Base-by-base conservation (phyloP, 352 stramenopile genomes). In the Phytophthora megakarya region DNA sequence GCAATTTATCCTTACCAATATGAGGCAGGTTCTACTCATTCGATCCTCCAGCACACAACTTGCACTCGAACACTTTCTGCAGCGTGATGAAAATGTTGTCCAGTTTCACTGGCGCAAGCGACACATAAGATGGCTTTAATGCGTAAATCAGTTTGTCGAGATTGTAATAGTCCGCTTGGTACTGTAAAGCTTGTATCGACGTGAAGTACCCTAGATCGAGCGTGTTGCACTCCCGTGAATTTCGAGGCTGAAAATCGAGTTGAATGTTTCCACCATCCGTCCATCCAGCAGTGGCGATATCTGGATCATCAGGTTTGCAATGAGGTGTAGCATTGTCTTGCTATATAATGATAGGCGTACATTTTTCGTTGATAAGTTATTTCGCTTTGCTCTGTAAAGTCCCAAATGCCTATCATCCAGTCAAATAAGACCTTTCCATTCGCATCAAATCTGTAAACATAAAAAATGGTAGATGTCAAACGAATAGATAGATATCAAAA, bases 351-450 rank as follows among this genome's bases (percentile, higher is more conserved):
- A 25, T 23, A 21, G 15, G 37, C 13, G 11, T 21, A 5, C 37
- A 15, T 10, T 43, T 43, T 3, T 43, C 37, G 3, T n/a, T n/a
- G n/a, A n/a, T n/a, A n/a, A n/a, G n/a, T n/a, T n/a, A n/a, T n/a
- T n/a, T n/a, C n/a, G n/a, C n/a, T n/a, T n/a, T n/a, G n/a, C n/a
- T n/a, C n/a, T n/a, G n/a, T n/a, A n/a, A n/a, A n/a, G n/a, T n/a
- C 15, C 48, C 48, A 47, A 11, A 57, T 47, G 7, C 35, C 33
- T 35, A 57, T 37, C 10, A 47, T 57, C 21, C 48, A n/a, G 22
- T 46, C 48, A 35, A 47, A 57, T 37, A 39, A 5, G 46, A 57
- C 48, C 48, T 57, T 6, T 38, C 48, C 48, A 37, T 47, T 57
- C n/a, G n/a, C n/a, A 37, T 23, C 11, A 57, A 47, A 49, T 35